These are phyloP conservation scores for Kandelia obovata DNA, from an alignment of 345 rosid genomes.

Conservation along the genomic window DNA sequence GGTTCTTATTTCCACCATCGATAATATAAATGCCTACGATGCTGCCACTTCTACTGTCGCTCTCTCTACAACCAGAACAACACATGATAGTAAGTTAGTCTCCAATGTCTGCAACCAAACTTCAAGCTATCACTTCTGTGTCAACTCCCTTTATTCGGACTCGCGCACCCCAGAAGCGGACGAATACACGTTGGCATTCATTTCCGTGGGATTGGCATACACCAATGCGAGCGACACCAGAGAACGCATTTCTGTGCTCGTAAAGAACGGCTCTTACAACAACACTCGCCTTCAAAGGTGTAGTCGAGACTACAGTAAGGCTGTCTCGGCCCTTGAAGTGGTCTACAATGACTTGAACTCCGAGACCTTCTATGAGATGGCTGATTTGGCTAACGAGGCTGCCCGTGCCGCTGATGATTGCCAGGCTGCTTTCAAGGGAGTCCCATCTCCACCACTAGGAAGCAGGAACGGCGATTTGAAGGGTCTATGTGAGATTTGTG, in stretches of 20 bases:
- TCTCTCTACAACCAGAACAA: not conserved
- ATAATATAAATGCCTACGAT: not conserved
- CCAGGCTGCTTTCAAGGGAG: constrained; percentile 17
- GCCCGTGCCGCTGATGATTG: constrained; percentile 24
- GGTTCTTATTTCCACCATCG: not conserved
- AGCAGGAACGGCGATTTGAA: constrained; percentile 27
- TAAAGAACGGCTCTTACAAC: not conserved
- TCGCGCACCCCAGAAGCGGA: constrained; percentile 36
- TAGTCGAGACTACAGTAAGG: constrained; percentile 17
- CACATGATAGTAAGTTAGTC: constrained; percentile 18
- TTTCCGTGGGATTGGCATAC: constrained; percentile 37
- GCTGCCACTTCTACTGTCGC: not conserved
- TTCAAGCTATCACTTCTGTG: constrained; percentile 27
- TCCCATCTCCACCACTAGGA: constrained; percentile 6
- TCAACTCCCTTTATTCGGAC: constrained; percentile 43
- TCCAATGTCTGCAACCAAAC: constrained; percentile 31
- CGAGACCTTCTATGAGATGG: constrained; percentile 34
- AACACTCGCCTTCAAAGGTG: constrained; percentile 22
- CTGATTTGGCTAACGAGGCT: constrained; percentile 16
- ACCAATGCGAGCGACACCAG: constrained; percentile 33
- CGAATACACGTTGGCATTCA: constrained; percentile 29
- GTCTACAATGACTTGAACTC: constrained; percentile 41
- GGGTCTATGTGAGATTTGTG: constrained; percentile 27
- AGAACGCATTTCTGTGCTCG: constrained; percentile 18
- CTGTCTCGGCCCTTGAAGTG: constrained; percentile 17